These are phyloP conservation scores for Lipomyces anomalus DNA, from an alignment of 805 yeast species.

Conservation along the genomic window DNA sequence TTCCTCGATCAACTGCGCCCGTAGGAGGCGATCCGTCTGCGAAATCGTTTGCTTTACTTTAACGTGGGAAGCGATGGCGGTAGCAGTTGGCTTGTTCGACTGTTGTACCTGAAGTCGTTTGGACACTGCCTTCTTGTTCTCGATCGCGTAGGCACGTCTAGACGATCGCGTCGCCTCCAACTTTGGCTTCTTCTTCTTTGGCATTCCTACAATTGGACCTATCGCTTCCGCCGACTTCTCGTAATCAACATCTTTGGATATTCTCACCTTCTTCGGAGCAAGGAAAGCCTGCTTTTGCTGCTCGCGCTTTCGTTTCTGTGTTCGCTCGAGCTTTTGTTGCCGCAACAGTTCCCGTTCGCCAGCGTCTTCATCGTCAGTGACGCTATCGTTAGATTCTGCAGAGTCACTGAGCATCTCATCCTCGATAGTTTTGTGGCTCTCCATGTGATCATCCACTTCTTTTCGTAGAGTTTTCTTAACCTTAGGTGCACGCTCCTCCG, in stretches of 20 bases:
- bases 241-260: slow-evolving; percentile 31
- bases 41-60: slow-evolving; percentile 41
- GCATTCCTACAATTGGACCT: slow-evolving; percentile 4
- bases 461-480: slow-evolving; percentile 4
- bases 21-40: slow-evolving; percentile 67
- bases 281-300: slow-evolving; percentile 36
- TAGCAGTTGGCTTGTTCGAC: too few species aligned
- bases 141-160: slow-evolving; percentile 68
- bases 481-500: slow-evolving; percentile 6
- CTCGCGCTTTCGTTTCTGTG: slow-evolving; percentile 30
- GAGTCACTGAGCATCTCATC: slow-evolving; percentile 46
- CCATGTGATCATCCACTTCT: background rate
- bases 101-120: slow-evolving; percentile 66
- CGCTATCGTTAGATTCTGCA: slow-evolving; percentile 12
- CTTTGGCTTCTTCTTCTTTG: slow-evolving; percentile 29
- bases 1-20: slow-evolving; percentile 81
- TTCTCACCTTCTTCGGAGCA: slow-evolving; percentile 29
- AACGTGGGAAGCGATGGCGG: slow-evolving; percentile 4
- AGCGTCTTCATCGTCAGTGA: slow-evolving; percentile 48
- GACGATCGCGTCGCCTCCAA: slow-evolving; percentile 15
- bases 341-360: slow-evolving; percentile 58
- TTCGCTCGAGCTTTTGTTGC: slow-evolving; percentile 29
- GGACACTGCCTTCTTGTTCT: slow-evolving; percentile 69
- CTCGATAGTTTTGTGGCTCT: slow-evolving; percentile 27
- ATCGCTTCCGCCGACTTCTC: slow-evolving; percentile 23